Evolutionary conservation across 441 rosid genomes (phyloP), one percentile per base, ranked within the genome.

Genomic region (Macaranga tanarius): DNA sequence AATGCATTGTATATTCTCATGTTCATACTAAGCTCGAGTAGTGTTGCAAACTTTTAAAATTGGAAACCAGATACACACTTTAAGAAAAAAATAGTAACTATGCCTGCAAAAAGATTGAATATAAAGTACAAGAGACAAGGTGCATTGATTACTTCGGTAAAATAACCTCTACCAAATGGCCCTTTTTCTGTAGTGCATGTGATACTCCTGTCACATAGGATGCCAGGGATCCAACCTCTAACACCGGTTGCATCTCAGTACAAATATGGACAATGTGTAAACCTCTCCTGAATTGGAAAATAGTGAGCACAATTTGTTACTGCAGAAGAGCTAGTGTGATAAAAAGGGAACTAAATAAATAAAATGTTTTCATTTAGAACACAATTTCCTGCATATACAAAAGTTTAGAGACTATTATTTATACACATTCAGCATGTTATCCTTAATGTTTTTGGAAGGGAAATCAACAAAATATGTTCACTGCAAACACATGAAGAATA

Each of bases 221-320:
- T 57, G 94, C 91, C 81, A 92, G 70, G 23, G 96, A 82, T 75
- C 96, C 94, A 75, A 84, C 81, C 40, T 83, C 81, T 51, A 89
- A 86, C 73, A 92, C 58, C 7, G 96, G 96, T 79, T 80, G 88
- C 96, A 92, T 90, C 85, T 92, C 97, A 45, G 96, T 85, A 80
- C 97, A 90, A 28, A 92, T 87, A 75, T 92, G 94, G 83, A 92
- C 75, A 76, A 90, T 84, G 65, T 90, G 94, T 80, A 82, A 82
- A 75, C 85, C 82, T 47, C 73, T 80, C 91, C 97, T 92, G 91
- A 23, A 76, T 74, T 56, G 65, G 73, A 75, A 19, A 72, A 57
- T 45, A 47, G 70, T 55, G 38, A 66, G 51, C 50, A 62, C 52
- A 70, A 77, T 55, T 54, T 51, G 2, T 74, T 69, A 57, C 40